phyloP scores from a whole-genome alignment of 257 asterid genomes.

The Fraxinus quadrangulata region DNA sequence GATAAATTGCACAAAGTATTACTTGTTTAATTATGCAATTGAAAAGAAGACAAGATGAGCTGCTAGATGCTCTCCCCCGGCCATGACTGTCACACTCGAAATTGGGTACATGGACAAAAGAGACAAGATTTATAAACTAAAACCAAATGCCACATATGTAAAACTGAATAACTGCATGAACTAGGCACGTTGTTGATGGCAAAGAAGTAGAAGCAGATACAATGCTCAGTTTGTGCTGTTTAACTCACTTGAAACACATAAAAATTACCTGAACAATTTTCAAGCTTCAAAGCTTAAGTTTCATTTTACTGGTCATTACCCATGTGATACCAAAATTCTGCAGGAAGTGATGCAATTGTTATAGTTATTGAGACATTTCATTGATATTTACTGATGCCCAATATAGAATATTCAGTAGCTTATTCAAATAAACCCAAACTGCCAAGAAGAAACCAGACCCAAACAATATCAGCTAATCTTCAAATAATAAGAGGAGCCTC shows the following conservation, averaged over 20 bases:
- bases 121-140: background rate
- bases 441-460: background rate
- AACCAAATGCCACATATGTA: background rate
- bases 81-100: background rate
- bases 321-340: background rate
- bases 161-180: conserved; percentile 19
- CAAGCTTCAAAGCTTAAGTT: background rate
- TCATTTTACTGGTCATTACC: background rate
- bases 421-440: background rate
- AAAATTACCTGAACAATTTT: background rate
- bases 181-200: background rate
- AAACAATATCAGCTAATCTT: background rate
- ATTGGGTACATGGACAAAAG: background rate
- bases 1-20: background rate
- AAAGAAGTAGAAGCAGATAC: background rate
- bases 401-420: background rate
- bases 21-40: background rate
- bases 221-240: background rate
- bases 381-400: background rate
- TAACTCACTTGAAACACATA: background rate
- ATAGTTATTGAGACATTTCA: background rate
- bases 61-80: background rate
- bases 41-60: background rate
- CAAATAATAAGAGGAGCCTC: background rate
- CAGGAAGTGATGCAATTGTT: background rate